Evolutionary conservation across 2,329 filamentous ascomycete species (phyloP).

Genomic region (Ceratocystis destructans): DNA sequence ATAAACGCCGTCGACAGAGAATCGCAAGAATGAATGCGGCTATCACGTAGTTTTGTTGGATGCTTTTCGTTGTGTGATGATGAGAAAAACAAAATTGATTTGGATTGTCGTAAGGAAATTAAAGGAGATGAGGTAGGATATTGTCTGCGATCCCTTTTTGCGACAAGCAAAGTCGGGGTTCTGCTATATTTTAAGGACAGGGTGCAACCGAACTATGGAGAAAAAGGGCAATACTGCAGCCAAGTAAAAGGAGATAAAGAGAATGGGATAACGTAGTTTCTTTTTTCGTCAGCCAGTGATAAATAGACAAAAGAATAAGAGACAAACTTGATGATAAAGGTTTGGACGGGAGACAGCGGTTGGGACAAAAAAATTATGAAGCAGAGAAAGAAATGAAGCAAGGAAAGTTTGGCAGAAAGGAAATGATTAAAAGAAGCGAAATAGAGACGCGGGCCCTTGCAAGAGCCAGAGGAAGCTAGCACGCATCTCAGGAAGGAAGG

Average conservation of each 20-base stretch:
- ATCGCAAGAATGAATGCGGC: background rate
- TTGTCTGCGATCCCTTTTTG: slow-evolving; percentile 1
- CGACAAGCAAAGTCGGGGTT: background rate
- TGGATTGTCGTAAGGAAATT: slow-evolving; percentile 11
- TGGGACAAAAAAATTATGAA: slow-evolving; percentile 1
- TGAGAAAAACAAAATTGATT: background rate
- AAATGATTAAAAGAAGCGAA: slow-evolving; percentile 19
- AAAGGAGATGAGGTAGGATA: slow-evolving; percentile 15
- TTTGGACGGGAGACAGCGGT: background rate
- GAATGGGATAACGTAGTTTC: background rate
- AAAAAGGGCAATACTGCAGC: background rate
- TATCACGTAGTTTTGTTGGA: background rate
- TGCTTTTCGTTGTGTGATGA: background rate
- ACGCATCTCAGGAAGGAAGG: background rate
- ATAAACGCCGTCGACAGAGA: background rate
- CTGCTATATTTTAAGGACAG: background rate
- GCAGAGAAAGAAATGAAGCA: slow-evolving; percentile 1
- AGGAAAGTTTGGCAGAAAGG: slow-evolving; percentile 15
- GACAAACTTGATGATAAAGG: background rate
- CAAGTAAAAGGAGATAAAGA: background rate
- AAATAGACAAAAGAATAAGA: slow-evolving; percentile 9
- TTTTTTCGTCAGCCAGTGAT: slow-evolving; percentile 18
- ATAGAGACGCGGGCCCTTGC: slow-evolving; percentile 9
- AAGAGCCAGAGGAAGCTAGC: background rate
- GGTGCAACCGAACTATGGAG: background rate